phyloP scores from a whole-genome alignment of 768 basidiomycete genomes.

The Mycena maculata region DNA sequence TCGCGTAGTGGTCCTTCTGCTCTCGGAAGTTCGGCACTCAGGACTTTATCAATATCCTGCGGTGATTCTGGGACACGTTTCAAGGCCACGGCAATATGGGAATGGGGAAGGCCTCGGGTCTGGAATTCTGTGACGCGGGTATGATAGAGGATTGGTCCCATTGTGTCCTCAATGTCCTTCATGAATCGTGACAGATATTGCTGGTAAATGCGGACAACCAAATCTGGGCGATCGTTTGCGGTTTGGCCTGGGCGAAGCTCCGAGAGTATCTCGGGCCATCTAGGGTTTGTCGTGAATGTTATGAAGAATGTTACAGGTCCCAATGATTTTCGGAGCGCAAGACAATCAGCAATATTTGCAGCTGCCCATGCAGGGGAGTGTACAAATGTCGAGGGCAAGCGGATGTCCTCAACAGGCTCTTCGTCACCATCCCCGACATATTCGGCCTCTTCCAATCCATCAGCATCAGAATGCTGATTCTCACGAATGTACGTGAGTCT shows the following conservation, averaged over 20 bases:
- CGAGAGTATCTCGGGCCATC: constrained; percentile 7
- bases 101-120: neutral
- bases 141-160: neutral
- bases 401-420: neutral
- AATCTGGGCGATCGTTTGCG: constrained; percentile 16
- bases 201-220: constrained; percentile 9
- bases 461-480: neutral
- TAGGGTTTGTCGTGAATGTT: constrained; percentile 18
- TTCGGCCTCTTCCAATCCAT: no score
- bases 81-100: neutral
- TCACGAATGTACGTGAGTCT: neutral
- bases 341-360: constrained; percentile 8
- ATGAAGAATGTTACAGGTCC: constrained; percentile 15
- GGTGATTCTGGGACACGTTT: neutral
- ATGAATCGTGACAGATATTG: constrained; percentile 4
- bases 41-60: neutral
- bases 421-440: neutral
- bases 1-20: neutral
- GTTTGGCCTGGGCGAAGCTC: constrained; percentile 15
- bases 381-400: constrained; percentile 6
- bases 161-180: neutral
- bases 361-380: constrained; percentile 14
- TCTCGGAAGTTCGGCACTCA: neutral
- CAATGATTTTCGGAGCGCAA: neutral
- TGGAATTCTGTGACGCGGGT: neutral